Percentiles rank a stretch among this genome's conserved stretches.
Conservation (phyloP, 208 protist genomes). For the Lotmaria passim region DNA sequence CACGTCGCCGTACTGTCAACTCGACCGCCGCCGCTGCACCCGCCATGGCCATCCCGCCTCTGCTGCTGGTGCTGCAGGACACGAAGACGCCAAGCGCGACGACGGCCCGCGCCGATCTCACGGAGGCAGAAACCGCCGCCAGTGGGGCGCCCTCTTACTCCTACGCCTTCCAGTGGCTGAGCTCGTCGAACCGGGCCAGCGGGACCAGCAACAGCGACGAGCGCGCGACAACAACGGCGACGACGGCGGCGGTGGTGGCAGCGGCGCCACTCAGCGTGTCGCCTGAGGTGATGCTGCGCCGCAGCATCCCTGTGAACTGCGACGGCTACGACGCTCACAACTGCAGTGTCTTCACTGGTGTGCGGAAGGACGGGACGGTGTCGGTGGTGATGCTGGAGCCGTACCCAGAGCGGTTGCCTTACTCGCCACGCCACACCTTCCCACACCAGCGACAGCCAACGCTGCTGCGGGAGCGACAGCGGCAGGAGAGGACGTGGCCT, state of each 20-base stretch:
- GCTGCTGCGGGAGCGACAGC: not conserved
- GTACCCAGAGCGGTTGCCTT: slow-evolving; percentile 4
- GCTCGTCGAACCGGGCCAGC: not conserved
- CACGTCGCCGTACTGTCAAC: too few species aligned
- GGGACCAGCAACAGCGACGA: not conserved
- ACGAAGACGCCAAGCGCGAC: not conserved
- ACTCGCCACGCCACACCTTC: not conserved
- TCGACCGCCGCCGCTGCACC: too few species aligned
- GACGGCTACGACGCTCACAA: slow-evolving; percentile 20
- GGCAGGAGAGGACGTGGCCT: slow-evolving; percentile 5
- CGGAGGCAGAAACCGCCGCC: not conserved
- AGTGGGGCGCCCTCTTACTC: not conserved
- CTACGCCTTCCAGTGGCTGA: slow-evolving; percentile 13
- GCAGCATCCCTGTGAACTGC: slow-evolving; percentile 17
- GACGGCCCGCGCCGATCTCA: not conserved
- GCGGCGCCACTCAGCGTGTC: not conserved
- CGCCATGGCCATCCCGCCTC: too few species aligned
- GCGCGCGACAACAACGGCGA: too few species aligned
- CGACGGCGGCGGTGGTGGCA: too few species aligned
- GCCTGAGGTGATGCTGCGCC: slow-evolving; percentile 13
- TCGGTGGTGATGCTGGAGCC: slow-evolving; percentile 27
- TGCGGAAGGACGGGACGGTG: slow-evolving; percentile 20
- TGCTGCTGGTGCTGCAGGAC: too few species aligned
- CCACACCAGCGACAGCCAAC: not conserved
- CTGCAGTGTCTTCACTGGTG: slow-evolving; percentile 21